These are phyloP conservation scores for Pythium vanterpoolii DNA, from an alignment of 352 stramenopile species.

Conservation along the genomic window DNA sequence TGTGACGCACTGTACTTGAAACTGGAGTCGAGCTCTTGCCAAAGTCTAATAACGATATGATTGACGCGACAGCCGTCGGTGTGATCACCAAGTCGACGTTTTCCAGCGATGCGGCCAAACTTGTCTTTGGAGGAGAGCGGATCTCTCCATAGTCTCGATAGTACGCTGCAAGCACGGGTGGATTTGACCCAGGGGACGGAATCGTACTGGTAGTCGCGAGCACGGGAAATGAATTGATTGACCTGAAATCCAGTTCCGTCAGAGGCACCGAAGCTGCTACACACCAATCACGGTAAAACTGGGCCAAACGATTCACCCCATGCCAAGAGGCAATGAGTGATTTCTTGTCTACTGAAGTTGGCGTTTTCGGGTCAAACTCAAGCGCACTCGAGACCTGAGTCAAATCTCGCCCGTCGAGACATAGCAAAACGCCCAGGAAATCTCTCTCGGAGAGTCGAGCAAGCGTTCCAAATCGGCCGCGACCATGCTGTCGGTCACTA, in stretches of 20 bases:
- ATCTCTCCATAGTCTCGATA: constrained; percentile 18
- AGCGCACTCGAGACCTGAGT: constrained; percentile 4
- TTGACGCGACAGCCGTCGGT: constrained; percentile 4
- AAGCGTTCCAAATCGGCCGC: constrained; percentile 8
- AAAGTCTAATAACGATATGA: constrained; percentile 3
- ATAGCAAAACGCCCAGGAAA: constrained; percentile 20
- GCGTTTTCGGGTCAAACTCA: background rate
- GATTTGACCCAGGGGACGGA: background rate
- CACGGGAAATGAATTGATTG: constrained; percentile 7
- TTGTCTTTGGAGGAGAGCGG: background rate
- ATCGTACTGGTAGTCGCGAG: background rate
- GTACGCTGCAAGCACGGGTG: constrained; percentile 11
- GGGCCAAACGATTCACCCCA: constrained; percentile 18
- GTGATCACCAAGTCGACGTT: constrained; percentile 17
- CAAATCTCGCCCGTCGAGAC: constrained; percentile 16
- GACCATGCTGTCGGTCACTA: background rate
- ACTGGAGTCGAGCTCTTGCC: background rate
- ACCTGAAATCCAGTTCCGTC: background rate
- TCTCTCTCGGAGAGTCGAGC: constrained; percentile 14
- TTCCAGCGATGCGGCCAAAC: constrained; percentile 15
- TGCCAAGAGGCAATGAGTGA: constrained; percentile 22
- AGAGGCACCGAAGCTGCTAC: background rate
- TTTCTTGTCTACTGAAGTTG: background rate
- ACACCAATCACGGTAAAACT: constrained; percentile 8
- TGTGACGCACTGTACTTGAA: background rate